Percentiles rank a stretch among this genome's conserved stretches.
Conservation (phyloP, 1,284 basidiomycete species). For the Schizophyllum amplum region DNA sequence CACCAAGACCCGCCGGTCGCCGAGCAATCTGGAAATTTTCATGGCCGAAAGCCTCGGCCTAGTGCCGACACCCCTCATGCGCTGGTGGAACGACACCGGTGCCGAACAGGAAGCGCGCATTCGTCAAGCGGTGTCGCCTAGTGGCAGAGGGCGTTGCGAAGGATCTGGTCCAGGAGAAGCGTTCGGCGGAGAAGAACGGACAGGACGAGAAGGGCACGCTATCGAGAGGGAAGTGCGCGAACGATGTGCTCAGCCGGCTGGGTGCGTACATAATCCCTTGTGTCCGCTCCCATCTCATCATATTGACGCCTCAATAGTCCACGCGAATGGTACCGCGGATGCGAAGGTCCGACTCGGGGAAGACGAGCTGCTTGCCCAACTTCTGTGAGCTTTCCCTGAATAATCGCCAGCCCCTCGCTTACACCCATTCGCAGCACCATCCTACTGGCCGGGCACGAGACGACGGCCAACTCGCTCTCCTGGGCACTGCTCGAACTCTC, state of each 20-base stretch:
- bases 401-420: not conserved
- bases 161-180: constrained; percentile 32
- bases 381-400: not conserved
- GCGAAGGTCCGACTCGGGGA: constrained; percentile 27
- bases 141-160: constrained; percentile 31
- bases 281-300: not conserved
- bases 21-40: constrained; percentile 33
- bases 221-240: too few relatives aligned
- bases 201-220: constrained; percentile 29
- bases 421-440: constrained; percentile 25
- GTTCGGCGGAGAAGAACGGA: constrained; percentile 30
- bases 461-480: constrained; percentile 31
- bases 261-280: constrained; percentile 20
- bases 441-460: constrained; percentile 33
- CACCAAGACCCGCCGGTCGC: constrained; percentile 23
- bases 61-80: constrained; percentile 31
- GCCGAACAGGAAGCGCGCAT: constrained; percentile 33
- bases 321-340: constrained; percentile 35
- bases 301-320: constrained; percentile 20
- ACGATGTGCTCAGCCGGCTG: constrained; percentile 33
- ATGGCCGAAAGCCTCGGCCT: constrained; percentile 25
- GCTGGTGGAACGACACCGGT: constrained; percentile 30
- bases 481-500: constrained; percentile 36
- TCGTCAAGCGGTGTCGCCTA: constrained; percentile 9
- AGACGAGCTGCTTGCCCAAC: constrained; percentile 32